Evolutionary conservation across 306 rosid species (phyloP).

Genomic region (Quillaja saponaria): DNA sequence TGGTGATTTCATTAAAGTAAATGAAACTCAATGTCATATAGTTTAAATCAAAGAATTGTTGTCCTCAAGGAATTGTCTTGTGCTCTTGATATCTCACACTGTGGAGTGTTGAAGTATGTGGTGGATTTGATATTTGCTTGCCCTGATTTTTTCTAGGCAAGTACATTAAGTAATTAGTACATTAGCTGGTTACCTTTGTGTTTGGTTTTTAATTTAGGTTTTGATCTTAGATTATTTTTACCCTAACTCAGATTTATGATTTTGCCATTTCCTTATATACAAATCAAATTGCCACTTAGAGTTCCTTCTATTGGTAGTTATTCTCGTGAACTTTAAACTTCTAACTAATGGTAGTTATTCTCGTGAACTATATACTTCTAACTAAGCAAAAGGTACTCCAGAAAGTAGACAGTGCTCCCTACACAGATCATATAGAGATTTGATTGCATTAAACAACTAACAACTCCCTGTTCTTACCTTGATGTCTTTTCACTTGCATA

Average conservation of each 20-base stretch:
- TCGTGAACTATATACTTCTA: conserved; percentile 1
- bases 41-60: no score
- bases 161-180: neutral
- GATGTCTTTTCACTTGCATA: conserved; percentile 19
- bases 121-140: conserved; percentile 5
- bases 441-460: no score
- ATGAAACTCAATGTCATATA: no score
- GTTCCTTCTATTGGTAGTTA: conserved; percentile 34
- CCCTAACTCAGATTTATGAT: conserved; percentile 16
- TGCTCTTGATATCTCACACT: neutral
- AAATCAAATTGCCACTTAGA: conserved; percentile 27
- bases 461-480: conserved; percentile 2
- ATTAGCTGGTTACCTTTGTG: neutral
- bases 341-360: neutral
- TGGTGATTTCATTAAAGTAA: no score
- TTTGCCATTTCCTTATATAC: conserved; percentile 17
- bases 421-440: conserved; percentile 19
- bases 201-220: conserved; percentile 1
- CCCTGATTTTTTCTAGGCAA: neutral
- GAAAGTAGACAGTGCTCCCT: neutral
- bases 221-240: neutral
- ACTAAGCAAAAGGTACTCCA: neutral
- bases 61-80: neutral
- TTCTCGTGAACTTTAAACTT: conserved; percentile 33
- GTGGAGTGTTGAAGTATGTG: neutral